Evolutionary conservation across 1,284 basidiomycete species (phyloP).

Genomic region (Fomitopsis pinicola): DNA sequence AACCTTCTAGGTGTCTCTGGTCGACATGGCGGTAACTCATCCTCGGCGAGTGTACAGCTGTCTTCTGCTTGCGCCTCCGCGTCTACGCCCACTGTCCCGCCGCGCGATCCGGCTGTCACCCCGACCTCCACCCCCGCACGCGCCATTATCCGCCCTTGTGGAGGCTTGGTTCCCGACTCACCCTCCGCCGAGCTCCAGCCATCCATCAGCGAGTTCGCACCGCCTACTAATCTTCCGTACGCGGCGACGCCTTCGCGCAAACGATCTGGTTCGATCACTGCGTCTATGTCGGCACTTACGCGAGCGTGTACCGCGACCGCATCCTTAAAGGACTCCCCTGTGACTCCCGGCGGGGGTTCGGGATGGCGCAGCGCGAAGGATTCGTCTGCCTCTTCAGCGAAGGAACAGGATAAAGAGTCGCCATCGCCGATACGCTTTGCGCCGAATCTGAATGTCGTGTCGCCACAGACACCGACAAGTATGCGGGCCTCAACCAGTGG

Average conservation of each 20-base stretch:
- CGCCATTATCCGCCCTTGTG: neutral
- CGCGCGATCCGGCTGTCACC: neutral
- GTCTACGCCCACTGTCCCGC: neutral
- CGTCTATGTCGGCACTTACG: neutral
- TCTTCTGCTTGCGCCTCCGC: neutral
- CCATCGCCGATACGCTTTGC: slow-evolving; percentile 2
- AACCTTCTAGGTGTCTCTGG: neutral
- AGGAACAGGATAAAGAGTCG: neutral
- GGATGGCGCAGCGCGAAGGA: neutral
- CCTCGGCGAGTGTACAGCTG: neutral
- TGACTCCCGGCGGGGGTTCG: neutral
- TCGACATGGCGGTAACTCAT: neutral
- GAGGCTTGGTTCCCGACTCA: neutral
- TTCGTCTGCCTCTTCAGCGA: neutral
- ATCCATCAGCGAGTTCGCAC: neutral
- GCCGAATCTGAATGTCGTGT: neutral
- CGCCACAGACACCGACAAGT: neutral
- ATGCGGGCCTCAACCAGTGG: neutral
- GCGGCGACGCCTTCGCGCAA: neutral
- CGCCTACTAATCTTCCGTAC: neutral
- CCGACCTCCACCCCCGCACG: neutral
- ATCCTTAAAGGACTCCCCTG: neutral
- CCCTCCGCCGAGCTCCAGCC: neutral
- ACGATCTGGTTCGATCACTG: neutral
- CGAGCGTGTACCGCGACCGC: neutral